Percentiles rank a stretch among this genome's conserved stretches.
phyloP scores from a whole-genome alignment of 345 rosid species.

The Cardamine resedifolia region DNA sequence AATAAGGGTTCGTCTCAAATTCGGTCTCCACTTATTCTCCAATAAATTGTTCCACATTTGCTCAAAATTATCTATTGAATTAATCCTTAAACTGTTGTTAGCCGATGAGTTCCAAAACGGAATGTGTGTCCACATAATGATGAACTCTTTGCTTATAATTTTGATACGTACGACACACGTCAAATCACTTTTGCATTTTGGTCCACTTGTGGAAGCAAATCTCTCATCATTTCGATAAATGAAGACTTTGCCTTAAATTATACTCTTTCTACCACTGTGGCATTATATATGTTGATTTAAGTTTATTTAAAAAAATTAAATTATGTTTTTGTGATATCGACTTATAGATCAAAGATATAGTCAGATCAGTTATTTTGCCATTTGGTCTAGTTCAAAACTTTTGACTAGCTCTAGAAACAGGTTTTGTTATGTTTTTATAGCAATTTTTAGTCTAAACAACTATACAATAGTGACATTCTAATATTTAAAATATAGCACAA shows the following conservation, averaged over 20 bases:
- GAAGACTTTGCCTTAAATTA: slow-evolving; percentile 30
- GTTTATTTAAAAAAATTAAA: too few relatives aligned
- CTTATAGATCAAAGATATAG: not conserved
- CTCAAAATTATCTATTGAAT: not conserved
- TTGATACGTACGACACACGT: slow-evolving; percentile 10
- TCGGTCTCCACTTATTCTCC: not conserved
- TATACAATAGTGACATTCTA: not conserved
- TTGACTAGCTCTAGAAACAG: not conserved
- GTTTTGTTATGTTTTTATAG: not conserved
- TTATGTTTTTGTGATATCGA: not conserved
- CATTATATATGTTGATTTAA: not conserved
- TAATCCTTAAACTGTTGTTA: not conserved
- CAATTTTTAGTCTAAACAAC: not conserved
- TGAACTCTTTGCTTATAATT: not conserved
- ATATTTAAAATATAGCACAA: too few relatives aligned
- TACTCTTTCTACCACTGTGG: slow-evolving; percentile 12
- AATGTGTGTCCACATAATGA: not conserved
- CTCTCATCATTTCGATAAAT: not conserved
- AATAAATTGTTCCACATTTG: slow-evolving; percentile 30
- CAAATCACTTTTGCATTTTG: slow-evolving; percentile 17
- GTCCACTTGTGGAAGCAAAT: slow-evolving; percentile 4
- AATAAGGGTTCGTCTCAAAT: slow-evolving; percentile 18
- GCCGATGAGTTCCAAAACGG: not conserved
- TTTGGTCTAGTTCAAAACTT: not conserved
- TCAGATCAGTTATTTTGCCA: not conserved